phyloP scores from a whole-genome alignment of 2,329 filamentous ascomycete species.

The Trichoderma guizhouense region DNA sequence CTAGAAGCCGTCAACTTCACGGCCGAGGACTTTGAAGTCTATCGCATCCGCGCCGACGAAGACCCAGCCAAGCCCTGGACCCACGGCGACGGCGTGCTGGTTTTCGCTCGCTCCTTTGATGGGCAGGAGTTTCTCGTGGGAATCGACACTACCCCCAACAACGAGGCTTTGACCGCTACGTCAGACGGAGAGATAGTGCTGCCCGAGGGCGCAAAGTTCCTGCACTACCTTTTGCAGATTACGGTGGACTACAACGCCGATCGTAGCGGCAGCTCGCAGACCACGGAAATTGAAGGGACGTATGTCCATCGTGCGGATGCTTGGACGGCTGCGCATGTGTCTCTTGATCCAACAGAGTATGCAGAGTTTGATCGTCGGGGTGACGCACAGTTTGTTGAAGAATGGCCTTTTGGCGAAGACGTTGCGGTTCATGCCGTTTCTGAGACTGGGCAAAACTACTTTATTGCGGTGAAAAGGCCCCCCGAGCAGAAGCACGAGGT shows the following conservation, averaged over 20 bases:
- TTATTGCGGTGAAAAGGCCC: slow-evolving; percentile 34
- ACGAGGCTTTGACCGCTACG: slow-evolving; percentile 26
- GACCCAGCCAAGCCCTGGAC: slow-evolving; percentile 30
- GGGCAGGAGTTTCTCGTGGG: slow-evolving; percentile 38
- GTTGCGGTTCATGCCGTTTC: slow-evolving; percentile 43
- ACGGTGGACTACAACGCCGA: slow-evolving; percentile 41
- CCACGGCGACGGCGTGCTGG: slow-evolving; percentile 38
- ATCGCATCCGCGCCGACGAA: slow-evolving; percentile 24
- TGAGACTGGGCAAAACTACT: slow-evolving; percentile 40
- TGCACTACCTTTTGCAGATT: slow-evolving; percentile 43
- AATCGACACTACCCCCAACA: slow-evolving; percentile 39
- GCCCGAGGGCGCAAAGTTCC: slow-evolving; percentile 26
- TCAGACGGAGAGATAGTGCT: slow-evolving; percentile 24
- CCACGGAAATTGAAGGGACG: slow-evolving; percentile 38
- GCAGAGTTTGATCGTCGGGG: slow-evolving; percentile 36
- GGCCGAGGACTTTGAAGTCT: slow-evolving; percentile 36
- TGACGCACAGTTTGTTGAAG: slow-evolving; percentile 22
- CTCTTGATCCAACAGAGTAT: slow-evolving; percentile 30
- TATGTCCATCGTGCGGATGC: slow-evolving; percentile 35
- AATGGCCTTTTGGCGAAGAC: slow-evolving; percentile 44
- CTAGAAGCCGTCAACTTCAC: slow-evolving; percentile 36
- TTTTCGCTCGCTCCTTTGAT: slow-evolving; percentile 35
- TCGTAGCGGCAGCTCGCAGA: slow-evolving; percentile 33
- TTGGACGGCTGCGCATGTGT: slow-evolving; percentile 31
- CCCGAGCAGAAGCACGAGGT: slow-evolving; percentile 1